Conservation (phyloP, 768 basidiomycete genomes). For the Calocera cornea region DNA sequence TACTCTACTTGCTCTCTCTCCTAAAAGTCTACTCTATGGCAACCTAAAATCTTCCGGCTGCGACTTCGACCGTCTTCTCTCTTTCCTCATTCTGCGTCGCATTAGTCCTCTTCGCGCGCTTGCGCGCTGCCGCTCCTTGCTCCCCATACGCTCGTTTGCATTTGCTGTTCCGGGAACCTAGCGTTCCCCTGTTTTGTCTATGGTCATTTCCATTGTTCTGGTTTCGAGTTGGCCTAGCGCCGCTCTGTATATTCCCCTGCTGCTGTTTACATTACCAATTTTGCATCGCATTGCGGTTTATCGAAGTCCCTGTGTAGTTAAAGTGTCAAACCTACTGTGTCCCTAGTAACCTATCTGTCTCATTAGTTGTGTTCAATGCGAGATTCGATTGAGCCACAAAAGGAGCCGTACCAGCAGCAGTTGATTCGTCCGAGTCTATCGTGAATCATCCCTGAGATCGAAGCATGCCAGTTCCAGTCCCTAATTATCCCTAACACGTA, state of each 20-base stretch:
- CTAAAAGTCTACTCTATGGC: slow-evolving; percentile 3
- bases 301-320: background rate
- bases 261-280: slow-evolving; percentile 2
- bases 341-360: background rate
- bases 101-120: background rate
- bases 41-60: background rate
- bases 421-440: no score
- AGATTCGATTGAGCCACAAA: background rate
- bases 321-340: slow-evolving; percentile 2
- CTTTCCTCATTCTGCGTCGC: background rate
- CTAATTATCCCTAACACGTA: background rate
- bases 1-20: background rate
- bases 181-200: background rate
- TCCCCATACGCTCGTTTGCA: background rate
- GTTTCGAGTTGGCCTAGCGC: background rate
- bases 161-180: background rate
- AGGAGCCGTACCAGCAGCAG: background rate
- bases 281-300: background rate
- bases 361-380: slow-evolving; percentile 1
- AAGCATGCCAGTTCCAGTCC: no score
- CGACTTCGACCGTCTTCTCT: background rate
- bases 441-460: no score
- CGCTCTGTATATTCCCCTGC: background rate
- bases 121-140: background rate
- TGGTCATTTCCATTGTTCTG: background rate